phyloP scores from a whole-genome alignment of 768 basidiomycete species.

The Tylopilus sp. region DNA sequence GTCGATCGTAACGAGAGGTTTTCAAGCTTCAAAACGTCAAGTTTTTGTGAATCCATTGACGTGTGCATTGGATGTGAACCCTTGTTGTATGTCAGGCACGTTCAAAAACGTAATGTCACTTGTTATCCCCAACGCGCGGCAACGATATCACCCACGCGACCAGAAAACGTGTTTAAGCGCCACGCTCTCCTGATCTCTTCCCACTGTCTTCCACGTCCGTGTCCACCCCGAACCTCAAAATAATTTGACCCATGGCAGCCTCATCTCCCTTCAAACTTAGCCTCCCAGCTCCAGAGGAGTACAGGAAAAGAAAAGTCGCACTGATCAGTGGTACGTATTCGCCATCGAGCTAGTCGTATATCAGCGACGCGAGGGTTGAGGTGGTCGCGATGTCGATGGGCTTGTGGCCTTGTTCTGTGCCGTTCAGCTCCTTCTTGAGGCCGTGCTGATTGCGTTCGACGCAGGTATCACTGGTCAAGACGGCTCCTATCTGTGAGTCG shows the following conservation, averaged over 20 bases:
- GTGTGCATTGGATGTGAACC: no score
- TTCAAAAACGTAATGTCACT: no score
- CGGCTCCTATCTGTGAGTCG: conserved; percentile 85
- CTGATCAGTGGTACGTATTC: conserved; percentile 73
- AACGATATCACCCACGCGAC: not conserved
- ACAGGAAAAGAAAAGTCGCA: conserved; percentile 88
- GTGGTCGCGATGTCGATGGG: not conserved
- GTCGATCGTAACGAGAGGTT: no score
- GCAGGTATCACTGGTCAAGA: conserved; percentile 95
- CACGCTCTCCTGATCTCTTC: not conserved
- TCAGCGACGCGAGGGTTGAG: not conserved
- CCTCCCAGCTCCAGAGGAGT: conserved; percentile 76
- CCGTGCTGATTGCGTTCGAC: conserved; percentile 10
- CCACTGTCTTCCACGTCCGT: not conserved
- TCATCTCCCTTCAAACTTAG: conserved; percentile 42
- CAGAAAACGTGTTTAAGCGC: not conserved
- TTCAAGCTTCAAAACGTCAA: no score
- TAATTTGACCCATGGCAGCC: conserved; percentile 22
- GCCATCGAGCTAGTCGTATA: conserved; percentile 2
- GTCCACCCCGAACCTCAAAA: not conserved
- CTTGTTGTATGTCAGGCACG: no score
- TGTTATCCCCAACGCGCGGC: no score
- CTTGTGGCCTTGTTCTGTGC: conserved; percentile 1
- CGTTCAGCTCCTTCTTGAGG: no score
- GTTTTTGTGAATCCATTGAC: no score